Conservation (phyloP, 331 rosid species). For the Pyracantha coccinea region DNA sequence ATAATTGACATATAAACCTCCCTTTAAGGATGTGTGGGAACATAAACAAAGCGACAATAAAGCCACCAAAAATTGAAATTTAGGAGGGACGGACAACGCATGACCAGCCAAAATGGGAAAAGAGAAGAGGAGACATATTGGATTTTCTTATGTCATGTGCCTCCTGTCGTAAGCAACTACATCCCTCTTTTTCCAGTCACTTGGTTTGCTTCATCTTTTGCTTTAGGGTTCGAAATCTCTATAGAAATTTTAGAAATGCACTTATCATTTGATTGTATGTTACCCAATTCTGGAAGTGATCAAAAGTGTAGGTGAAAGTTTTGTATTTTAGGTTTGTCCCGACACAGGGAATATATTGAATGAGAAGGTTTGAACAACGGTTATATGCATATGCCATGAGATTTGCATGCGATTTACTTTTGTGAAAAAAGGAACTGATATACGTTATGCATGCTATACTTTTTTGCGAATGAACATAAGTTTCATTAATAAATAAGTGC, state of each 20-base stretch:
- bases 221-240: neutral
- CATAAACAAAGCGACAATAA: constrained; percentile 39
- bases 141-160: constrained; percentile 44
- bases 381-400: neutral
- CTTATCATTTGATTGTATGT: constrained; percentile 7
- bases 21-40: constrained; percentile 53
- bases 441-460: too few species aligned
- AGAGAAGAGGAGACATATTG: constrained; percentile 18
- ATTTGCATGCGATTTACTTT: neutral
- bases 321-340: constrained; percentile 27
- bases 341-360: neutral
- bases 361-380: neutral
- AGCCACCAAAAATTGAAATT: constrained; percentile 44
- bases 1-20: constrained; percentile 18
- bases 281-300: constrained; percentile 12
- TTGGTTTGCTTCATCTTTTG: constrained; percentile 12
- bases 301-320: constrained; percentile 1
- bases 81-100: constrained; percentile 34
- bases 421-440: neutral
- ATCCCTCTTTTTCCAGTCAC: constrained; percentile 18
- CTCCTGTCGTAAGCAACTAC: constrained; percentile 33
- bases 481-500: too few species aligned
- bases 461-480: too few species aligned
- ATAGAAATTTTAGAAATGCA: constrained; percentile 5
- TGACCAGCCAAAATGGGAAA: constrained; percentile 31